Percentiles rank a stretch among this genome's conserved stretches.
These are phyloP conservation scores for Cenchrus fungigraminus DNA, from an alignment of 176 grass and related monocot genomes.

Conservation along the genomic window DNA sequence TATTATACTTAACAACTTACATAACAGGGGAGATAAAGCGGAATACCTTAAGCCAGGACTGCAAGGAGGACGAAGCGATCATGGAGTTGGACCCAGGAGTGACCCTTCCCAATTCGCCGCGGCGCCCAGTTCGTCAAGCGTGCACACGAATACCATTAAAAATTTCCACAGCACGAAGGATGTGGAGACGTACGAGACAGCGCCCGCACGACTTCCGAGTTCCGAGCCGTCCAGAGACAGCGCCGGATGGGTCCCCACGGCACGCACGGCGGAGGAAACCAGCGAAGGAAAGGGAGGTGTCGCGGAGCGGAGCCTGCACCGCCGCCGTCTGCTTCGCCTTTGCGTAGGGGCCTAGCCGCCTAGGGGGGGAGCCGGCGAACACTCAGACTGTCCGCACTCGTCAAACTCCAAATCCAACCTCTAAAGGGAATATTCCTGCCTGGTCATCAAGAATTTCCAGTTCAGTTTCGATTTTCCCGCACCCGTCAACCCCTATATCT, in stretches of 20 bases:
- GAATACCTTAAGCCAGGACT: conserved; percentile 48
- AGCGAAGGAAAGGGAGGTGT: not conserved
- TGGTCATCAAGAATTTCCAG: too few species aligned
- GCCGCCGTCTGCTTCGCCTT: conserved; percentile 1
- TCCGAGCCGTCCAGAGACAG: conserved; percentile 58
- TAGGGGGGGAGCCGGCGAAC: not conserved
- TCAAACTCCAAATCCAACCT: too few species aligned
- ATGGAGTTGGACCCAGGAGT: conserved; percentile 22
- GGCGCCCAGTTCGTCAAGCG: conserved; percentile 14
- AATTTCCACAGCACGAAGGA: not conserved
- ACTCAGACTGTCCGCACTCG: too few species aligned
- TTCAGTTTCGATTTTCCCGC: too few species aligned
- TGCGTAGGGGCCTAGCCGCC: too few species aligned
- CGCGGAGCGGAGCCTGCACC: not conserved
- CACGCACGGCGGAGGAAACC: not conserved
- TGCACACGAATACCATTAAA: conserved; percentile 30
- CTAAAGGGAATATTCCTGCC: too few species aligned
- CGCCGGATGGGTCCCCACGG: not conserved
- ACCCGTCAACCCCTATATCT: too few species aligned
- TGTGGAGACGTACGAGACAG: conserved; percentile 21
- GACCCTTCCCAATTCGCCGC: not conserved
- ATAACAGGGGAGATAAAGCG: not conserved
- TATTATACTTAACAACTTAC: not conserved
- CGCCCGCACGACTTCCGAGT: conserved; percentile 55
- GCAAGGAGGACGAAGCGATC: conserved; percentile 28